These are phyloP conservation scores for Cubamyces lactineus DNA, from an alignment of 768 basidiomycete species.

Conservation along the genomic window DNA sequence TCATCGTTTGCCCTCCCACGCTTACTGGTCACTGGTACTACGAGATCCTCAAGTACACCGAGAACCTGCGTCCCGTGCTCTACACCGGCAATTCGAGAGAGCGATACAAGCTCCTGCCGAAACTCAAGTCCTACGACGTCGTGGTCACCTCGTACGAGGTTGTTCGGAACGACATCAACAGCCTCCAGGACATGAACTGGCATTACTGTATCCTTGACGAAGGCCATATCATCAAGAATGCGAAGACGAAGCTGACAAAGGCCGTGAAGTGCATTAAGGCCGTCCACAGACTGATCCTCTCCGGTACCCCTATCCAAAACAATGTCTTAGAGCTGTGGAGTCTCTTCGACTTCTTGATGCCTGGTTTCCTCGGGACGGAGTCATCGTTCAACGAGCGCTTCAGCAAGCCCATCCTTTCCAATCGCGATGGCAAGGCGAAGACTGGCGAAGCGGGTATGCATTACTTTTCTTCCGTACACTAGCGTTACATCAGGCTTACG, in stretches of 20 bases:
- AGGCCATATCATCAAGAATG: conserved; percentile 98
- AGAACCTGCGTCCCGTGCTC: conserved; percentile 79
- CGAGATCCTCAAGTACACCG: conserved; percentile 91
- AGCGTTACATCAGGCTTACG: neutral
- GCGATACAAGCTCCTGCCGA: conserved; percentile 66
- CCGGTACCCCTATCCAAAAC: conserved; percentile 98
- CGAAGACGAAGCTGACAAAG: conserved; percentile 96
- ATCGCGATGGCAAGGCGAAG: conserved; percentile 93
- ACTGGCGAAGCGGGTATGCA: conserved; percentile 89
- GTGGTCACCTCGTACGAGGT: conserved; percentile 98
- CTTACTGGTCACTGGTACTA: conserved; percentile 99
- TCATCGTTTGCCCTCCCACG: conserved; percentile 96
- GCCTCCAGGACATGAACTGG: conserved; percentile 77
- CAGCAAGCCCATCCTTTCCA: conserved; percentile 92
- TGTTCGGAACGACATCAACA: conserved; percentile 89
- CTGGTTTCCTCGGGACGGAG: conserved; percentile 97
- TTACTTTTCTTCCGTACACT: neutral
- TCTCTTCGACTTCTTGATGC: conserved; percentile 99
- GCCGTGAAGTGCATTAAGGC: conserved; percentile 91
- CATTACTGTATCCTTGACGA: conserved; percentile 97
- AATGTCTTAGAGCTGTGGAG: conserved; percentile 99
- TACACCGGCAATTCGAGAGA: conserved; percentile 90
- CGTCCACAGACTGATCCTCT: conserved; percentile 91
- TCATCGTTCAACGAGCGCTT: conserved; percentile 93
- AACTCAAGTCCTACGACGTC: conserved; percentile 76